A percentile compares a stretch with the other conserved stretches of the same genome.
Conservation (phyloP, 1,284 basidiomycete species). For the Sphaerobolus stellatus region DNA sequence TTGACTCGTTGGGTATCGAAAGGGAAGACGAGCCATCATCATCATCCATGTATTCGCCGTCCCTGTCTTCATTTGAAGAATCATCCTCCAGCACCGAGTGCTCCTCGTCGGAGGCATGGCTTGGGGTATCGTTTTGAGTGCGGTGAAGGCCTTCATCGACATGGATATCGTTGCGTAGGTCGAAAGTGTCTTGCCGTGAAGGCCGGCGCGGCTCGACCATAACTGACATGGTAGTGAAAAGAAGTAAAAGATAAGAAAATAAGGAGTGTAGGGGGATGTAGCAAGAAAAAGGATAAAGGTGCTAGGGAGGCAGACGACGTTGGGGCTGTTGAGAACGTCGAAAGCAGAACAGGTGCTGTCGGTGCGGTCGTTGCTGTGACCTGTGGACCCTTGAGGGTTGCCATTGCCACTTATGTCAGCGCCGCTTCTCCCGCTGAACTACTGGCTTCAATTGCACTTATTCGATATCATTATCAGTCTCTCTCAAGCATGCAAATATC, state of each 20-base stretch:
- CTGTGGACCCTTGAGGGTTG: too few species aligned
- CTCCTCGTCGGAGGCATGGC: constrained; percentile 60
- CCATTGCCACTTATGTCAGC: too few species aligned
- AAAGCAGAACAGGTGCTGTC: too few species aligned
- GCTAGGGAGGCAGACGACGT: neutral
- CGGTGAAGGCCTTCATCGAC: constrained; percentile 53
- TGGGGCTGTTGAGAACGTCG: neutral
- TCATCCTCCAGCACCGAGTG: constrained; percentile 78
- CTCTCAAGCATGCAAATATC: too few species aligned
- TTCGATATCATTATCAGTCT: too few species aligned
- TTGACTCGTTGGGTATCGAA: constrained; percentile 86
- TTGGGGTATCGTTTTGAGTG: constrained; percentile 47
- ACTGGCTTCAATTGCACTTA: too few species aligned
- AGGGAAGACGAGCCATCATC: constrained; percentile 78
- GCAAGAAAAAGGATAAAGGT: neutral
- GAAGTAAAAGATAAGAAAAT: neutral
- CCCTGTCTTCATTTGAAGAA: constrained; percentile 51
- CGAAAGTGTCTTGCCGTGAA: constrained; percentile 59
- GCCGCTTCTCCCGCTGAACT: too few species aligned
- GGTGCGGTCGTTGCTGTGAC: too few species aligned
- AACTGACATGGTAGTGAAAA: neutral
- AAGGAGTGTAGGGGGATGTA: neutral
- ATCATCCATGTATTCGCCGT: constrained; percentile 37
- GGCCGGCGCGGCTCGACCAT: constrained; percentile 16
- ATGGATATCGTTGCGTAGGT: constrained; percentile 65